These are phyloP conservation scores for Diutina mesorugosa DNA, from an alignment of 1,139 yeast genomes.

Conservation along the genomic window DNA sequence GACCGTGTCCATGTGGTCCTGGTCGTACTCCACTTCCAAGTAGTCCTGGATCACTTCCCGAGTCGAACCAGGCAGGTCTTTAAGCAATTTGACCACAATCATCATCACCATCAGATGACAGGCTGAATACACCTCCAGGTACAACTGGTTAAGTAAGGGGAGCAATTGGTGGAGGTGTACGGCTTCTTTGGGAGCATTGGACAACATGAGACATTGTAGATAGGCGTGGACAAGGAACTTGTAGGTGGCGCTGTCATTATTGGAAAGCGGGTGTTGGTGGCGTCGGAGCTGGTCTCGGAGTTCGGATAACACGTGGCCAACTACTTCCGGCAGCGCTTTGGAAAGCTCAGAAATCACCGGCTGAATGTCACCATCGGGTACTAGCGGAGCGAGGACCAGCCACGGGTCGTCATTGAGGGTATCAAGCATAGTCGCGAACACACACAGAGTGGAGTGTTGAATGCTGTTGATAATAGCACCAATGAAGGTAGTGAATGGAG, in stretches of 20 bases:
- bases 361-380: not conserved
- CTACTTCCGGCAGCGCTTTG: not conserved
- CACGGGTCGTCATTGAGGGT: not conserved
- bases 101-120: conserved; percentile 12
- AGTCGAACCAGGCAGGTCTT: conserved; percentile 9
- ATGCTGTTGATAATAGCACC: too few relatives aligned
- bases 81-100: conserved; percentile 14
- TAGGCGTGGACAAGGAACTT: conserved; percentile 6
- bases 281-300: not conserved
- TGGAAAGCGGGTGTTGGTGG: conserved; percentile 6
- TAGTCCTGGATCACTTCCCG: conserved; percentile 12
- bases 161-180: conserved; percentile 13
- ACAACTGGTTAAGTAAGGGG: conserved; percentile 12
- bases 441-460: too few relatives aligned
- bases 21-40: conserved; percentile 13
- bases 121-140: conserved; percentile 8
- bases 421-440: not conserved
- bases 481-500: too few relatives aligned
- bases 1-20: conserved; percentile 7
- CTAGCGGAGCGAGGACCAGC: not conserved
- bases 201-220: conserved; percentile 10
- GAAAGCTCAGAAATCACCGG: not conserved
- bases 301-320: not conserved
- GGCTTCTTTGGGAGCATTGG: conserved; percentile 11
- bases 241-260: conserved; percentile 6